Base-by-base conservation (phyloP, 2,329 filamentous ascomycete genomes). In the Talaromyces albobiverticillius region DNA sequence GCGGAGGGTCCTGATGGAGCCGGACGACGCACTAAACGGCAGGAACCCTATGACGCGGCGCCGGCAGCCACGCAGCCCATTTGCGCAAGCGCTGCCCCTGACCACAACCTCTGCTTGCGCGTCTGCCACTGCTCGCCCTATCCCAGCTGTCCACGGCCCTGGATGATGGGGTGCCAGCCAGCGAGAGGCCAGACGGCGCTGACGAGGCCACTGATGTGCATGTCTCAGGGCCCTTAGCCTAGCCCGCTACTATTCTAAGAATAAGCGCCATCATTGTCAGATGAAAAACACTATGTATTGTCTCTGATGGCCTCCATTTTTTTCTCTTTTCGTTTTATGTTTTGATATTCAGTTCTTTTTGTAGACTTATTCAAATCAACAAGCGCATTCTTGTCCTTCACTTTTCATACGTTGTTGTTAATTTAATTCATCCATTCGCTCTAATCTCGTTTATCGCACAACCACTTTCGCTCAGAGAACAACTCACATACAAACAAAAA, bases 61-160 rank as follows among this genome's bases (percentile, higher is more conserved):
- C 13, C 45, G 29, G 10, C 29, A 47, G 51, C 51, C 51, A 36
- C 51, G 45, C 51, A 53, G 48, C 6, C 40, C 51, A 47, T 26
- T 31, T 53, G 51, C 51, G 45, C 51, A 54, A 54, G 45, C 45
- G 16, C 11, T 42, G 32, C 46, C 31, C 45, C 40, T 49, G 46
- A 36, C 14, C 20, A 47, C 25, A 36, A 29, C 51, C 41, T 40
- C n/a, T 22, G 16, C 4, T 32, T 47, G 45, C 23, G 31, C 31
- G 13, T 36, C 22, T 32, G 20, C n/a, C 18, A n/a, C 25, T 32
- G 23, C 11, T 34, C 14, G 34, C 22, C n/a, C 26, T 18, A 32
- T 43, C 11, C n/a, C n/a, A n/a, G n/a, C n/a, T n/a, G n/a, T n/a
- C n/a, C n/a, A n/a, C n/a, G n/a, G n/a, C n/a, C n/a, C n/a, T n/a